phyloP scores from a whole-genome alignment of 495 filamentous ascomycete species.

The Bathelium albidoporum region DNA sequence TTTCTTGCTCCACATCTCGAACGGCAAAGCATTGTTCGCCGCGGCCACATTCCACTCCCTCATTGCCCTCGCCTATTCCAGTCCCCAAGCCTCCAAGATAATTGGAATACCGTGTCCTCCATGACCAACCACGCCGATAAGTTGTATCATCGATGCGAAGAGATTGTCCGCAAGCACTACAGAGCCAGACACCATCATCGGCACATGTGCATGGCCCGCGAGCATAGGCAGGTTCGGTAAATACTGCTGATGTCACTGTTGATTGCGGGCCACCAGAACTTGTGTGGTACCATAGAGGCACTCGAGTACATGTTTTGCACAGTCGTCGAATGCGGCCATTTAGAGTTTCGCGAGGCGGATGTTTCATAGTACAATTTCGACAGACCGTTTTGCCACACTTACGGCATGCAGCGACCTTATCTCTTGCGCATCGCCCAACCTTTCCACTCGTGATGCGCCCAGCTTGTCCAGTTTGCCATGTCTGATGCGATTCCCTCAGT shows the following conservation, averaged over 20 bases:
- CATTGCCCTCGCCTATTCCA: constrained; percentile 77
- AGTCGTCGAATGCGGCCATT: constrained; percentile 66
- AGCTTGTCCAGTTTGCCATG: constrained; percentile 20
- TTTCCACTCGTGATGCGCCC: constrained; percentile 50
- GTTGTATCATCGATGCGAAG: constrained; percentile 59
- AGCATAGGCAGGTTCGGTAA: constrained; percentile 38
- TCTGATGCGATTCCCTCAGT: constrained; percentile 17
- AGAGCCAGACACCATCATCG: constrained; percentile 61
- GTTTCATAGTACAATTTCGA: constrained; percentile 77
- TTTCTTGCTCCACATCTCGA: constrained; percentile 64
- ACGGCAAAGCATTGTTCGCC: constrained; percentile 59
- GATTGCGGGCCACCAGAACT: not conserved
- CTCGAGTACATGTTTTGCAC: constrained; percentile 51
- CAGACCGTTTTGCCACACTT: constrained; percentile 68
- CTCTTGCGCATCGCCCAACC: constrained; percentile 64
- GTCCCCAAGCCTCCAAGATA: constrained; percentile 72
- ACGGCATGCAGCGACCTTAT: constrained; percentile 74
- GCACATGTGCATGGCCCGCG: constrained; percentile 60
- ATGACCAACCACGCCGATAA: constrained; percentile 74
- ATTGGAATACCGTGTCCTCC: constrained; percentile 76
- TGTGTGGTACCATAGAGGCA: not conserved
- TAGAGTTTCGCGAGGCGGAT: constrained; percentile 49
- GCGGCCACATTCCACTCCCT: constrained; percentile 75
- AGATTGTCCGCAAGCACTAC: constrained; percentile 61
- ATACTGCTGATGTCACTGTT: constrained; percentile 10